phyloP scores from a whole-genome alignment of 2,329 filamentous ascomycete genomes.

The Metarhizium humberi region DNA sequence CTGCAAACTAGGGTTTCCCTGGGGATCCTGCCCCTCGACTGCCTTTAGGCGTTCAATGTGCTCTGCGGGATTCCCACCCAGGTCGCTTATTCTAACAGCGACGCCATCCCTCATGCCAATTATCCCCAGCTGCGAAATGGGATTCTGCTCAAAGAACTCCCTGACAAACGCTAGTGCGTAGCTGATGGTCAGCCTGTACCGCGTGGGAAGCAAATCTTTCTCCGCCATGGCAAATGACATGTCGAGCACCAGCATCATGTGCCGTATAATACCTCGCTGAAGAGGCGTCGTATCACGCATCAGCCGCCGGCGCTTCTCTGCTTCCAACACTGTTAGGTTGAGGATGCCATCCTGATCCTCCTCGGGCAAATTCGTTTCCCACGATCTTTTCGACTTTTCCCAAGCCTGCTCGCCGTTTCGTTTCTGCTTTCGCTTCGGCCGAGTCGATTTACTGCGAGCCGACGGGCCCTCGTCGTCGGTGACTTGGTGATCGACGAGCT shows the following conservation, averaged over 20 bases:
- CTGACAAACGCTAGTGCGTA: conserved; percentile 82
- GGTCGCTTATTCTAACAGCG: conserved; percentile 74
- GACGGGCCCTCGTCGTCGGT: conserved; percentile 26
- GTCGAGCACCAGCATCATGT: conserved; percentile 83
- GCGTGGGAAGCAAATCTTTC: conserved; percentile 85
- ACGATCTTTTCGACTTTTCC: conserved; percentile 58
- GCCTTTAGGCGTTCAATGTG: conserved; percentile 70
- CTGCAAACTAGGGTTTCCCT: conserved; percentile 74
- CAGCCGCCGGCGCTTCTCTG: conserved; percentile 70
- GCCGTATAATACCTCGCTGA: conserved; percentile 95
- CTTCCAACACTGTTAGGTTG: conserved; percentile 69
- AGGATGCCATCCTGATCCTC: conserved; percentile 75
- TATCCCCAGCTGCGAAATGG: conserved; percentile 89
- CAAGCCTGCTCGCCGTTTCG: conserved; percentile 45
- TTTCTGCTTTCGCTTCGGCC: conserved; percentile 21
- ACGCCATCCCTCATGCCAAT: conserved; percentile 90
- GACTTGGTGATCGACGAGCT: conserved; percentile 42
- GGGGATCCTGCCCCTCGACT: conserved; percentile 56
- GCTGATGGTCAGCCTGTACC: conserved; percentile 72
- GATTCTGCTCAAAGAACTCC: conserved; percentile 97
- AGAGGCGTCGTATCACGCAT: conserved; percentile 90
- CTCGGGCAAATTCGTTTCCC: conserved; percentile 58
- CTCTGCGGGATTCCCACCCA: conserved; percentile 84
- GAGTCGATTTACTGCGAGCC: conserved; percentile 17
- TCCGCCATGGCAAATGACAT: conserved; percentile 90